Evolutionary conservation across 176 grass and related monocot species (phyloP).

Genomic region (Saccharum officinarum): DNA sequence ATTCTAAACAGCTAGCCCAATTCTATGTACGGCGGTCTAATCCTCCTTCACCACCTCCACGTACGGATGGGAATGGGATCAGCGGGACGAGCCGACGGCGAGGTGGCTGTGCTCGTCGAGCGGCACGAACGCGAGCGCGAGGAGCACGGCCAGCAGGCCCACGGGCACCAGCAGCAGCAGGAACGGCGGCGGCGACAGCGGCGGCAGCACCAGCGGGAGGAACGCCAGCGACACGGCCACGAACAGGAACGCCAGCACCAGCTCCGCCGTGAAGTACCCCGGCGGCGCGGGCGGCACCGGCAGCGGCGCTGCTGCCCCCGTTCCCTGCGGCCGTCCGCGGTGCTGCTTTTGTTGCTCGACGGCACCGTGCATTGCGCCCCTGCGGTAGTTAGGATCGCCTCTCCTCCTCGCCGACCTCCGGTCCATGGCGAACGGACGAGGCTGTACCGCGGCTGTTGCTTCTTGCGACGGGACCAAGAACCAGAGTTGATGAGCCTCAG

Average conservation of each 20-base stretch:
- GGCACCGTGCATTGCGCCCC: slow-evolving; percentile 9
- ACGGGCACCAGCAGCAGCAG: slow-evolving; percentile 56
- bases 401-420: not conserved
- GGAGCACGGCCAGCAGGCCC: slow-evolving; percentile 51
- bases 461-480: not conserved
- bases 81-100: slow-evolving; percentile 4
- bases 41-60: not conserved
- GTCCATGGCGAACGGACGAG: not conserved
- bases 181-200: slow-evolving; percentile 57
- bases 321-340: not conserved
- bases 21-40: not conserved
- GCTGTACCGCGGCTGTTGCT: no score
- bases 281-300: not conserved
- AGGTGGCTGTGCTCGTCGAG: slow-evolving; percentile 45
- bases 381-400: not conserved
- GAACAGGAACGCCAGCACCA: slow-evolving; percentile 34
- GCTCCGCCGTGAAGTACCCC: slow-evolving; percentile 49
- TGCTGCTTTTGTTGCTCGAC: not conserved
- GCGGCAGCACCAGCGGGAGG: slow-evolving; percentile 63
- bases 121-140: slow-evolving; percentile 57
- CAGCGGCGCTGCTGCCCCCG: not conserved
- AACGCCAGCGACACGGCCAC: slow-evolving; percentile 49
- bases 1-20: no score
- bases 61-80: not conserved
- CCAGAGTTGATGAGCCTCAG: not conserved